Evolutionary conservation across 257 asterid species (phyloP).

Genomic region (Nicotiana benthamiana): DNA sequence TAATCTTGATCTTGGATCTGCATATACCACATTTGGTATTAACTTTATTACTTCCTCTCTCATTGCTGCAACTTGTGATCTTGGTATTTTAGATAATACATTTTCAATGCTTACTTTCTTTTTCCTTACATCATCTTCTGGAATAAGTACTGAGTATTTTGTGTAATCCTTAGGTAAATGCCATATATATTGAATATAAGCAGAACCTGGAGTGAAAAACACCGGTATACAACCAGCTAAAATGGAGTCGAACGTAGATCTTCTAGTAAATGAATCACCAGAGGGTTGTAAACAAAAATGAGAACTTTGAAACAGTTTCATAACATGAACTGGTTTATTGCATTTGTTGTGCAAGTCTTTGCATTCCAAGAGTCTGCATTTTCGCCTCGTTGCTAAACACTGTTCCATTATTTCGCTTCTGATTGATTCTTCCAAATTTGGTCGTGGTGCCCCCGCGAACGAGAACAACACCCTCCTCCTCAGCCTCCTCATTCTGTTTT

Average conservation of each 20-base stretch:
- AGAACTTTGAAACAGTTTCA: slow-evolving; percentile 52
- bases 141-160: slow-evolving; percentile 57
- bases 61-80: slow-evolving; percentile 41
- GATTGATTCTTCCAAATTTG: slow-evolving; percentile 45
- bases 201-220: slow-evolving; percentile 66
- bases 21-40: slow-evolving; percentile 66
- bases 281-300: slow-evolving; percentile 81
- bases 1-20: slow-evolving; percentile 47
- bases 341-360: slow-evolving; percentile 40
- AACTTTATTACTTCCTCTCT: slow-evolving; percentile 63
- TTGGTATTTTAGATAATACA: slow-evolving; percentile 38
- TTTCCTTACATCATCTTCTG: slow-evolving; percentile 50
- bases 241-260: slow-evolving; percentile 76
- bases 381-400: slow-evolving; percentile 27
- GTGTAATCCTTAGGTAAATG: slow-evolving; percentile 49
- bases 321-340: slow-evolving; percentile 47
- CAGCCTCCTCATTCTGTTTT: slow-evolving; percentile 37
- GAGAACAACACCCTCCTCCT: slow-evolving; percentile 41
- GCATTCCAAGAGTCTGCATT: slow-evolving; percentile 57
- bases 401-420: slow-evolving; percentile 64
- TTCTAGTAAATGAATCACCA: slow-evolving; percentile 72
- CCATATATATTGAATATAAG: slow-evolving; percentile 83
- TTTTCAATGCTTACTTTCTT: slow-evolving; percentile 45
- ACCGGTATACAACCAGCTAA: slow-evolving; percentile 87
- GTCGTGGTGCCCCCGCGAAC: slow-evolving; percentile 76